Evolutionary conservation across 2,329 filamentous ascomycete species (phyloP).

Genomic region (Aureobasidium pullulans): DNA sequence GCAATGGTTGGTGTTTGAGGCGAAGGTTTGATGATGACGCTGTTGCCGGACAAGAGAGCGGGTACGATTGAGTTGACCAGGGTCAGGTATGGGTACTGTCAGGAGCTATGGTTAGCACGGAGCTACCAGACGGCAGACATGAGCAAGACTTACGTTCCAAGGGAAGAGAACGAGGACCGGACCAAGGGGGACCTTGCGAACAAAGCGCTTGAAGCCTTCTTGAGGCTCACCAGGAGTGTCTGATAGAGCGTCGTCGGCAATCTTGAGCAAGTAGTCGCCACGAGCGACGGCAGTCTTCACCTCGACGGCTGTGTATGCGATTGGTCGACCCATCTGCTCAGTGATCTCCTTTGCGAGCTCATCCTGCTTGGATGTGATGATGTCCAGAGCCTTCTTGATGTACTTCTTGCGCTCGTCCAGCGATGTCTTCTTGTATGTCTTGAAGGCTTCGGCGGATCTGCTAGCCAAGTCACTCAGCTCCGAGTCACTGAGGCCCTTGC

Average conservation of each 20-base stretch:
- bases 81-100: slow-evolving; percentile 86
- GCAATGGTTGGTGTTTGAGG: slow-evolving; percentile 90
- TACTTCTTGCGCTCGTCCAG: slow-evolving; percentile 72
- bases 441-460: slow-evolving; percentile 66
- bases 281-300: slow-evolving; percentile 78
- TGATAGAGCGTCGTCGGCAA: slow-evolving; percentile 69
- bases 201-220: slow-evolving; percentile 82
- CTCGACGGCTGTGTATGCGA: slow-evolving; percentile 77
- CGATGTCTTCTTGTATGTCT: slow-evolving; percentile 66
- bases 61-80: slow-evolving; percentile 88
- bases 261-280: slow-evolving; percentile 76
- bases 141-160: slow-evolving; percentile 73
- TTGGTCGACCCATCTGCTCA: slow-evolving; percentile 90
- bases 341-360: slow-evolving; percentile 78
- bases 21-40: slow-evolving; percentile 88
- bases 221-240: slow-evolving; percentile 78
- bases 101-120: slow-evolving; percentile 1
- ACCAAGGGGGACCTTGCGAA: slow-evolving; percentile 80
- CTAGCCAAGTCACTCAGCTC: slow-evolving; percentile 68
- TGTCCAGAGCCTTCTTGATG: slow-evolving; percentile 68
- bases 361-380: slow-evolving; percentile 65
- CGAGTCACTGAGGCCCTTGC: slow-evolving; percentile 62
- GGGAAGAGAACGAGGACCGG: slow-evolving; percentile 86
- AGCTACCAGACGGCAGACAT: neutral
- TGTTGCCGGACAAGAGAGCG: slow-evolving; percentile 83